Base-by-base conservation (phyloP, 1,284 basidiomycete species). In the Trichosporon sp. region DNA sequence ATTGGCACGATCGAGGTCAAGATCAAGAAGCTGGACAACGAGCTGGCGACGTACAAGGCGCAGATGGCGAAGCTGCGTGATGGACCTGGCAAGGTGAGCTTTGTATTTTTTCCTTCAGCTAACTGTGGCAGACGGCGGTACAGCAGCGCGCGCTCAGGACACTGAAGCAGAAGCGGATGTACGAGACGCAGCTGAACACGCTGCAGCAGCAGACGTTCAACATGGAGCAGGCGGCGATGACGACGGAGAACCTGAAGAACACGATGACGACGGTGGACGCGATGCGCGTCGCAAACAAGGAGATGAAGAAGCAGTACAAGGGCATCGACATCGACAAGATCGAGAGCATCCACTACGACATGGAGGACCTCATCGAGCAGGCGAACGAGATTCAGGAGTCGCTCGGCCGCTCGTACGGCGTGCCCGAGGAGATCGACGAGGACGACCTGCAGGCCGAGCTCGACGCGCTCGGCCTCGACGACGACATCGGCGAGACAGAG, bases 181-280 rank as follows among this genome's bases (percentile, higher is more conserved):
- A 99, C 85, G 97, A 99, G 82, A 86, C 86, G 15, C 97, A 99
- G 82, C 87, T 98, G 42, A 87, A 89, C 9, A 94, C 98, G 82
- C 87, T 99, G 13, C 87, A 92, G 63, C 97, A 99, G 81, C 97
- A 99, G 83, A 91, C 92, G 25, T 99, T 94, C 86, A 99, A 99
- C 84, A 99, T 99, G 93, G 96, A 99, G 85, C 95, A 93, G 72
- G 92, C 96, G 27, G 89, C 92, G 11, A 90, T 99, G 83, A 91
- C 94, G 18, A 98, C 96, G 3, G 97, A 99, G 84, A 99, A 99
- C 83, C 84, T 99, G 75, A 89, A 94, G 72, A 99, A 98, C 80
- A 99, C 97, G 76, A 99, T 99, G 97, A 96, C 95, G n/a, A 99
- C 97, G 0, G 90, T 99, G 25, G 94, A 98, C 77, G 97, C 95